phyloP scores from a whole-genome alignment of 768 basidiomycete species.

The Termitomyces sp. region DNA sequence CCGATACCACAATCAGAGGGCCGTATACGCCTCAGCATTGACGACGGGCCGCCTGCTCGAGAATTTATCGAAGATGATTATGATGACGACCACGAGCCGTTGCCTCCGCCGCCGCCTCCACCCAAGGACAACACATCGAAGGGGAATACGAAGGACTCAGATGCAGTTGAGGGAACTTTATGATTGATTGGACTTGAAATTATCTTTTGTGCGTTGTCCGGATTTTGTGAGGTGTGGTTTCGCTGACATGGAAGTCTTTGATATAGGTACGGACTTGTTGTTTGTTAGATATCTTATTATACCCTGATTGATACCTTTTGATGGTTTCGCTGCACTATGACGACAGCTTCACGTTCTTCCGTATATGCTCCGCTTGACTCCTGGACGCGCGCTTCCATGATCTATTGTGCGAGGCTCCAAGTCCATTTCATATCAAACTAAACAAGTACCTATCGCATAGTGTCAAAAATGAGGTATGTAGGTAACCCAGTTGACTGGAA shows the following conservation, averaged over 20 bases:
- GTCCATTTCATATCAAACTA: no score
- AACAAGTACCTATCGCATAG: background rate
- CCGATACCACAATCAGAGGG: constrained; percentile 53
- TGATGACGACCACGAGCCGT: constrained; percentile 45
- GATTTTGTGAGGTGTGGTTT: background rate
- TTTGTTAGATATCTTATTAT: background rate
- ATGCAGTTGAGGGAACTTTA: background rate
- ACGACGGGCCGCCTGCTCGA: constrained; percentile 69
- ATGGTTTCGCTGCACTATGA: no score
- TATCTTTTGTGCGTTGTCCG: background rate
- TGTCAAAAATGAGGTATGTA: constrained; percentile 8
- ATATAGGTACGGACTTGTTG: background rate
- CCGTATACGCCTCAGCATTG: constrained; percentile 63
- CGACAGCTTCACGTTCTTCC: no score
- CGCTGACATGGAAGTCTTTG: background rate
- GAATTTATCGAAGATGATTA: constrained; percentile 49
- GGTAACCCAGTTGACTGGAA: background rate
- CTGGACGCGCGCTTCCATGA: no score
- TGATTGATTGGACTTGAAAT: no score
- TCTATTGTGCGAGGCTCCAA: no score
- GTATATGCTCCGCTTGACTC: no score
- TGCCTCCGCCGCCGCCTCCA: constrained; percentile 10
- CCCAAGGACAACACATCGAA: background rate
- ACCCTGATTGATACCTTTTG: background rate
- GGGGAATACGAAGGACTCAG: background rate